These are phyloP conservation scores for Taxillus chinensis DNA, from an alignment of 164 flowering plant species.

Conservation along the genomic window DNA sequence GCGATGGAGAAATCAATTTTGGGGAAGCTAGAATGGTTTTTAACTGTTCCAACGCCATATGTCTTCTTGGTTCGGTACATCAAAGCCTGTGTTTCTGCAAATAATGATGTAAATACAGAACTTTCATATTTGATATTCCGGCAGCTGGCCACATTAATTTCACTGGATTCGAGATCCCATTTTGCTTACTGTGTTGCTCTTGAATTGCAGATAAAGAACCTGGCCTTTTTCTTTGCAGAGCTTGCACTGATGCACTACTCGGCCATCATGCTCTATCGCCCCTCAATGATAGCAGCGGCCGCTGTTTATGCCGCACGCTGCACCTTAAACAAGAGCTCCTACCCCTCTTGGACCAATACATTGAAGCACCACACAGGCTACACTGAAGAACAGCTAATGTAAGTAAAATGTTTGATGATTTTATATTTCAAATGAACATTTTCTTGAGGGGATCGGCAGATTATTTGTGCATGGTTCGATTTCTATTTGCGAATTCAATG, in stretches of 20 bases:
- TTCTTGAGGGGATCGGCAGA: not conserved
- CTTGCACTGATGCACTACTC: conserved; percentile 38
- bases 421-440: not conserved
- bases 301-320: conserved; percentile 58
- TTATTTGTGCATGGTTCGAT: not conserved
- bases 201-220: conserved; percentile 32
- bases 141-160: not conserved
- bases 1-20: conserved; percentile 54
- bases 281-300: conserved; percentile 51
- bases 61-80: conserved; percentile 48
- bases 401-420: conserved; percentile 1
- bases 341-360: conserved; percentile 52
- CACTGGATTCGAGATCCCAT: not conserved
- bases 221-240: conserved; percentile 44
- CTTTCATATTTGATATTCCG: not conserved
- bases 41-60: conserved; percentile 61
- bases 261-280: conserved; percentile 9
- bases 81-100: conserved; percentile 40
- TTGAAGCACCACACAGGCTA: conserved; percentile 49
- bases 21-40: conserved; percentile 42
- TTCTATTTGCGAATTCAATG: not conserved
- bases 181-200: not conserved
- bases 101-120: conserved; percentile 20
- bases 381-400: conserved; percentile 38
- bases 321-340: conserved; percentile 22